Evolutionary conservation across 495 filamentous ascomycete genomes (phyloP), one percentile per base, ranked within the genome.

Genomic region (Tetracladium marchalianum): DNA sequence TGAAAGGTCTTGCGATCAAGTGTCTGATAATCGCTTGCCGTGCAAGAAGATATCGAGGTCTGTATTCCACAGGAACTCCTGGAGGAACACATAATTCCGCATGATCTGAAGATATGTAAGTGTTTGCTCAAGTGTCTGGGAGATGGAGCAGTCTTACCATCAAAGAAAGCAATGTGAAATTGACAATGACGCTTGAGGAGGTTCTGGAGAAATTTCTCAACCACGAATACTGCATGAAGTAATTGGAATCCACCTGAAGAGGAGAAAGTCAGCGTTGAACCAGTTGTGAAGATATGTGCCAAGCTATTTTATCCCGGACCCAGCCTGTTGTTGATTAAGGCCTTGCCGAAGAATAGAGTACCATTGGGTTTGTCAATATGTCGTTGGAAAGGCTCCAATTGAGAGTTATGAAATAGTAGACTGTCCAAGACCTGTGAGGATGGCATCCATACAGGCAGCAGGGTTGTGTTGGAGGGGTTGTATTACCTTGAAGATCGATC

Each of bases 151-250:
- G 7, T 59, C 50, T 57, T 49, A 41, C 62, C 50, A 13, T 78
- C 69, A 55, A 88, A 82, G 59, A 85, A 90, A 4, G 78, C 71
- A 41, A 88, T 60, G 19, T 85, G 69, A 53, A 85, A 87, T 37
- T 71, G 71, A 58, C 83, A 88, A 43, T 78, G 77, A 35, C 82
- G 67, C 37, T 72, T 64, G 32, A 63, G 55, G 11, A 88, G 67
- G 41, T 75, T 70, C 13, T 67, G 54, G 12, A 90, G 62, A 44
- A 88, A 76, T 18, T 55, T 62, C 53, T 90, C 85, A 0, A 85
- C 80, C 7, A 72, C 65, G 52, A 81, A 84, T 1, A 78, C 71
- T 0, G 78, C 79, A 57, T 90, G 85, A 0, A 90, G 62, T 8
- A 88, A 49, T 53, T 88, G 84, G 43, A 85, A 83, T 2, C 85